A percentile compares a stretch with the other conserved stretches of the same genome.
Conservation (phyloP, 345 rosid genomes). For the Eucalyptus globulus region DNA sequence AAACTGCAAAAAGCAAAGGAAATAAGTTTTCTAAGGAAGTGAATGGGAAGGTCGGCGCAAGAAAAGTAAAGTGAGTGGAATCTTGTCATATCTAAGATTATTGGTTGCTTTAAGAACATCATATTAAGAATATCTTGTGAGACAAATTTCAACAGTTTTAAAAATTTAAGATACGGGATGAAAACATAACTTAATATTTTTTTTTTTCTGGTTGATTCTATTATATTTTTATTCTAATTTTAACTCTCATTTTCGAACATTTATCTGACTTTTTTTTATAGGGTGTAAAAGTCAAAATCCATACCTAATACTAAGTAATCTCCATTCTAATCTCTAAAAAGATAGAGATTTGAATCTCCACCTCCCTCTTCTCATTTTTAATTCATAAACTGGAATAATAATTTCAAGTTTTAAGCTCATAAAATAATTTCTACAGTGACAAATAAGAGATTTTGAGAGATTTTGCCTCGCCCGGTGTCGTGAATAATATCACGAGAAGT, state of each 20-base stretch:
- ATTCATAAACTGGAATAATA: background rate
- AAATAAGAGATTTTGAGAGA: background rate
- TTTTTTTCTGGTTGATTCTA: fast-evolving
- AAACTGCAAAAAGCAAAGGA: background rate
- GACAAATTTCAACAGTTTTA: fast-evolving
- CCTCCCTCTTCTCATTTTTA: fast-evolving
- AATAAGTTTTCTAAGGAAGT: background rate
- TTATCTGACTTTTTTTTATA: fast-evolving
- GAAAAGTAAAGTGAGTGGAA: background rate
- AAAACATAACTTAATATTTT: background rate
- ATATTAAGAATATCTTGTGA: background rate
- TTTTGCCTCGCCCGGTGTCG: fast-evolving
- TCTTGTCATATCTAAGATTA: background rate
- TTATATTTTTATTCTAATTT: fast-evolving
- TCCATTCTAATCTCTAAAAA: no score
- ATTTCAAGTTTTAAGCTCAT: background rate
- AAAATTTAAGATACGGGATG: background rate
- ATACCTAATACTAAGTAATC: fast-evolving
- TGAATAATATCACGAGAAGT: background rate
- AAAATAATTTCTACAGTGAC: fast-evolving
- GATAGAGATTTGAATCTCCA: fast-evolving
- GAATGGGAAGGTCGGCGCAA: background rate
- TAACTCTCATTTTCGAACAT: fast-evolving
- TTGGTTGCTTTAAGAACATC: background rate
- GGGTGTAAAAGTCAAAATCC: fast-evolving